Conservation (phyloP, 768 basidiomycete genomes). For the Jaapia argillacea region DNA sequence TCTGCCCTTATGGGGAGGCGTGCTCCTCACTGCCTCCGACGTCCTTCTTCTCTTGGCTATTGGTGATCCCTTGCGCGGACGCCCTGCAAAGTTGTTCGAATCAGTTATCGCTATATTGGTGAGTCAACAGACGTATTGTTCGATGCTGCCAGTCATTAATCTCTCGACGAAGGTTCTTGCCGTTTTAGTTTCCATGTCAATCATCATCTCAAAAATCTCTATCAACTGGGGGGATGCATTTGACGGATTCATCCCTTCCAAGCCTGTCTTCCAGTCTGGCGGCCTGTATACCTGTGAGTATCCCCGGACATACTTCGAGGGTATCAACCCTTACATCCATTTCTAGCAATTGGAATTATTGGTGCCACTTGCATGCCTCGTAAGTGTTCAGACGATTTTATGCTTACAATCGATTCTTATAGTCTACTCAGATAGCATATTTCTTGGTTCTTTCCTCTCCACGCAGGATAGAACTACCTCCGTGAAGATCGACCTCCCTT, state of each 20-base stretch:
- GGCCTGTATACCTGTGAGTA: slow-evolving; percentile 57
- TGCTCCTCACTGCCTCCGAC: slow-evolving; percentile 38
- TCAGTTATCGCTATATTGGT: slow-evolving; percentile 53
- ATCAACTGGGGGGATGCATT: slow-evolving; percentile 71
- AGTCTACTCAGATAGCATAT: too few species aligned
- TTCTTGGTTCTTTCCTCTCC: slow-evolving; percentile 78
- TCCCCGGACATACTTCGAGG: slow-evolving; percentile 19
- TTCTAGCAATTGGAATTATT: slow-evolving; percentile 56
- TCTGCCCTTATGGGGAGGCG: slow-evolving; percentile 37
- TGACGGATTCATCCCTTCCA: slow-evolving; percentile 67
- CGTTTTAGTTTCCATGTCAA: slow-evolving; percentile 70
- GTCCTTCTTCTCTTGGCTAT: slow-evolving; percentile 54
- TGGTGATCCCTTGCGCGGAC: slow-evolving; percentile 57
- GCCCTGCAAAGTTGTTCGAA: slow-evolving; percentile 64
- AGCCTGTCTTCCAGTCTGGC: slow-evolving; percentile 41
- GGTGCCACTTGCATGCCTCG: slow-evolving; percentile 92
- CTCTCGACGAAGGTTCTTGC: slow-evolving; percentile 47
- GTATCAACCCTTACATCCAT: slow-evolving; percentile 11
- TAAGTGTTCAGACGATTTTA: too few species aligned
- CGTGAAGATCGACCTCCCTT: slow-evolving; percentile 12
- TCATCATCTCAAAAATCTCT: slow-evolving; percentile 63
- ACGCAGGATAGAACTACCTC: slow-evolving; percentile 61
- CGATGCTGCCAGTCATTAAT: slow-evolving; percentile 30
- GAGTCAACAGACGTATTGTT: slow-evolving; percentile 11
- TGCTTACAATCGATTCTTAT: too few species aligned